These are phyloP conservation scores for Verbena officinalis DNA, from an alignment of 257 asterid genomes.

Conservation along the genomic window DNA sequence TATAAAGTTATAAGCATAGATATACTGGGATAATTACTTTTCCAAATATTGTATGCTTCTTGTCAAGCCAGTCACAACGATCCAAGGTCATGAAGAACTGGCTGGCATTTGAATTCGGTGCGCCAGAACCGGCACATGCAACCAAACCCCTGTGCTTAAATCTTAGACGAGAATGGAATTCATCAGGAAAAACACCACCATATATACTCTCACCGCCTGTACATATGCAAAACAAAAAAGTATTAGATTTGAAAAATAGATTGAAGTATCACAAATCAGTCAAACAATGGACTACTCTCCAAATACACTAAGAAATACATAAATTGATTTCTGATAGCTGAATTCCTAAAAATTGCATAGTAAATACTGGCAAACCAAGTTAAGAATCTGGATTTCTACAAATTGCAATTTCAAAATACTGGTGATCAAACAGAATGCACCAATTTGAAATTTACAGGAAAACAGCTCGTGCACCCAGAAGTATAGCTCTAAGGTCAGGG, in stretches of 20 bases:
- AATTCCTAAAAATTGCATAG: background rate
- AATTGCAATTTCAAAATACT: background rate
- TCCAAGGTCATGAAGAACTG: slow-evolving; percentile 92
- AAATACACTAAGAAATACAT: background rate
- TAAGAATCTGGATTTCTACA: background rate
- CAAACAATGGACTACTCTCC: background rate
- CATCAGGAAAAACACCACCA: slow-evolving; percentile 85
- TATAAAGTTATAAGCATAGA: slow-evolving; percentile 14
- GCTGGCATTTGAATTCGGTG: slow-evolving; percentile 89
- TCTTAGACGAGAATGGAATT: slow-evolving; percentile 93
- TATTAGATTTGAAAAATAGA: slow-evolving; percentile 9
- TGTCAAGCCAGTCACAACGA: slow-evolving; percentile 88
- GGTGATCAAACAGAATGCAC: background rate
- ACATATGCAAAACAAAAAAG: slow-evolving; percentile 24
- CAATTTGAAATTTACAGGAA: slow-evolving; percentile 24
- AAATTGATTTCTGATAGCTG: background rate
- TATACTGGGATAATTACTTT: slow-evolving; percentile 53
- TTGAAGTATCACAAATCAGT: slow-evolving; percentile 14
- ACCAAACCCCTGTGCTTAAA: slow-evolving; percentile 98
- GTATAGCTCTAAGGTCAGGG: background rate
- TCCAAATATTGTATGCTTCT: slow-evolving; percentile 95
- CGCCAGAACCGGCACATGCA: slow-evolving; percentile 90
- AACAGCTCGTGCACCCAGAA: slow-evolving; percentile 6
- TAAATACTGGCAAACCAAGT: background rate
- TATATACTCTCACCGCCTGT: slow-evolving; percentile 96